Conservation (phyloP, 345 rosid genomes). For the Eutrema heterophyllum region DNA sequence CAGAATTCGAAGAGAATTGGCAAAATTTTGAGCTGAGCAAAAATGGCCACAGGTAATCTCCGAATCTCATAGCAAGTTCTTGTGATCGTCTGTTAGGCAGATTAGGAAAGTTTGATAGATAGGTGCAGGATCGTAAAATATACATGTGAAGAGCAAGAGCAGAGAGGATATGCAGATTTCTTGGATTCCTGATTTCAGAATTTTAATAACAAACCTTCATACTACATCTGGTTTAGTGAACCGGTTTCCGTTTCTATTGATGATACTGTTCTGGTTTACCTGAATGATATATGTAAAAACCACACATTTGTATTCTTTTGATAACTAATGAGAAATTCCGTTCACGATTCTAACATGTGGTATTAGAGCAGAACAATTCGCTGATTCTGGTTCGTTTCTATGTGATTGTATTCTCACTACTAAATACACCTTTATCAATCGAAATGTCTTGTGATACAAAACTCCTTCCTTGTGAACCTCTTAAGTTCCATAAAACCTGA, state of each 20-base stretch:
- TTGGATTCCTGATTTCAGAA: not conserved
- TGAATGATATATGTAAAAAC: not conserved
- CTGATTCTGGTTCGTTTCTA: not conserved
- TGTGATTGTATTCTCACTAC: not conserved
- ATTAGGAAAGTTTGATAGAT: not conserved
- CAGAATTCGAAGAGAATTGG: slow-evolving; percentile 1
- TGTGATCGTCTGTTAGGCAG: not conserved
- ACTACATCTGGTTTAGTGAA: not conserved
- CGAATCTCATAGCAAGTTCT: not conserved
- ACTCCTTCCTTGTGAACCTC: not conserved
- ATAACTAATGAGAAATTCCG: not conserved
- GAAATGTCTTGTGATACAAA: not conserved
- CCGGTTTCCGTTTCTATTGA: not conserved
- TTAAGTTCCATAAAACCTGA: not conserved
- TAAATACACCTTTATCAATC: too few species aligned
- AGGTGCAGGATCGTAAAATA: not conserved
- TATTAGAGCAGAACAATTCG: not conserved
- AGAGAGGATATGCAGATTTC: not conserved
- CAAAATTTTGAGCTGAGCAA: not conserved
- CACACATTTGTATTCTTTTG: slow-evolving; percentile 15
- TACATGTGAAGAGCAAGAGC: slow-evolving; percentile 7
- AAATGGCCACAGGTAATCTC: not conserved
- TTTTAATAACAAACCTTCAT: not conserved
- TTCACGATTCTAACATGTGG: not conserved
- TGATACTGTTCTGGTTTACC: not conserved